phyloP scores from a whole-genome alignment of 495 filamentous ascomycete species.

The Penicillium simplicissimum region DNA sequence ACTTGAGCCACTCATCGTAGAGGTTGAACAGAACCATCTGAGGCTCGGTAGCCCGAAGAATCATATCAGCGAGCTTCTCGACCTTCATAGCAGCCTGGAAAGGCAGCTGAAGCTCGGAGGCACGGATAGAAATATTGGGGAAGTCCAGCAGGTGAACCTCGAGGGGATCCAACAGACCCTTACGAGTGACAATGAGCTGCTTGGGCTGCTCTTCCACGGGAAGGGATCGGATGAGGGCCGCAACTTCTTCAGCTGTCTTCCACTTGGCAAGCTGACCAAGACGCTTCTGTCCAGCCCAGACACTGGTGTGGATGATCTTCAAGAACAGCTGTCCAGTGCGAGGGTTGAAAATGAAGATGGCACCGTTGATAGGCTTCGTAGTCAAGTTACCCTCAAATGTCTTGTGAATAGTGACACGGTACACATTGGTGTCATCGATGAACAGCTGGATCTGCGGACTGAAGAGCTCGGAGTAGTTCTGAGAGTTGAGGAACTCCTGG shows the following conservation, averaged over 20 bases:
- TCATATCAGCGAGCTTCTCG: constrained; percentile 99
- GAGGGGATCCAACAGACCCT: constrained; percentile 94
- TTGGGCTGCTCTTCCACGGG: constrained; percentile 99
- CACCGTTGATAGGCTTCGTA: constrained; percentile 99
- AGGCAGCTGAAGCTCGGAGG: constrained; percentile 94
- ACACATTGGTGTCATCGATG: constrained; percentile 99
- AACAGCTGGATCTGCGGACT: constrained; percentile 99
- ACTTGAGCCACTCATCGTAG: constrained; percentile 99
- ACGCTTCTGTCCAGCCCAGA: constrained; percentile 99
- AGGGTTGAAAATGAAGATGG: constrained; percentile 99
- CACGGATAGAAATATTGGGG: constrained; percentile 98
- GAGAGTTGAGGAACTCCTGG: constrained; percentile 98
- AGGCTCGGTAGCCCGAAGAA: constrained; percentile 93
- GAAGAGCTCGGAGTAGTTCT: constrained; percentile 99
- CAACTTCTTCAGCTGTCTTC: constrained; percentile 99
- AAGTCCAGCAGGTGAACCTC: constrained; percentile 98
- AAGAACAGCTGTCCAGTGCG: constrained; percentile 96
- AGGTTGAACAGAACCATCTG: constrained; percentile 99
- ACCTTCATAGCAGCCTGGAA: constrained; percentile 99
- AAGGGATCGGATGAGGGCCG: constrained; percentile 92
- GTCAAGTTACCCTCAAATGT: constrained; percentile 99
- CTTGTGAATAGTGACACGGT: constrained; percentile 99
- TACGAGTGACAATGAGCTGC: constrained; percentile 97
- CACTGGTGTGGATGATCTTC: constrained; percentile 99
- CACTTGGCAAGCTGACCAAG: constrained; percentile 97